Conservation (phyloP, 2,329 filamentous ascomycete species). For the Pseudonectria buxi region DNA sequence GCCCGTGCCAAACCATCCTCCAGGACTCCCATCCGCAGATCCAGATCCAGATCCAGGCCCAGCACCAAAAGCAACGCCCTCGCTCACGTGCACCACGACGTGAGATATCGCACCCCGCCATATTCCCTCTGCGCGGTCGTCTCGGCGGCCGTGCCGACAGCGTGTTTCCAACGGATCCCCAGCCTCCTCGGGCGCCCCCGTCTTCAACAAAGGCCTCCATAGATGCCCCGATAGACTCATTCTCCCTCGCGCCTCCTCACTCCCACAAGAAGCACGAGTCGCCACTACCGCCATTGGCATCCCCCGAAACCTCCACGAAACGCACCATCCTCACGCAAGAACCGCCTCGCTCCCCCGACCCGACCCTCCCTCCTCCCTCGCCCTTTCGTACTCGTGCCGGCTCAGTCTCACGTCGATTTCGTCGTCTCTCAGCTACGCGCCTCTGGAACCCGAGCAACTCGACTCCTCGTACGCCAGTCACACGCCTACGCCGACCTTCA, state of each 20-base stretch:
- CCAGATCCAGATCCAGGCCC: neutral
- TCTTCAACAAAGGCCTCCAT: conserved; percentile 21
- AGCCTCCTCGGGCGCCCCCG: conserved; percentile 27
- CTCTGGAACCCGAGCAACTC: conserved; percentile 58
- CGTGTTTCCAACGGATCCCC: conserved; percentile 43
- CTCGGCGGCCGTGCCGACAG: conserved; percentile 36
- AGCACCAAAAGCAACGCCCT: neutral
- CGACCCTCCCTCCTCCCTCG: conserved; percentile 11
- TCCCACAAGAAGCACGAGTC: conserved; percentile 9
- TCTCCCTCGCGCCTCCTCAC: conserved; percentile 25
- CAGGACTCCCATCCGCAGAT: neutral
- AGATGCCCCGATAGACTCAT: conserved; percentile 22
- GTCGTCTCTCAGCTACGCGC: conserved; percentile 40
- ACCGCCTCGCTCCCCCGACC: conserved; percentile 1
- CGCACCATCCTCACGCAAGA: too few relatives aligned
- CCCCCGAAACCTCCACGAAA: conserved; percentile 5
- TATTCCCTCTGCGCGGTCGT: conserved; percentile 35
- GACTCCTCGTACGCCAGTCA: conserved; percentile 38
- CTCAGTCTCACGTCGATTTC: conserved; percentile 25
- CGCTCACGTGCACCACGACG: conserved; percentile 13
- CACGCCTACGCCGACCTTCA: conserved; percentile 41
- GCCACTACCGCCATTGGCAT: conserved; percentile 14
- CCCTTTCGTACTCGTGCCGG: conserved; percentile 39
- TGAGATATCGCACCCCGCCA: conserved; percentile 19
- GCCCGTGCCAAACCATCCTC: neutral